Conservation (phyloP, 176 grass and related monocot species). For the Elymus sibiricus region DNA sequence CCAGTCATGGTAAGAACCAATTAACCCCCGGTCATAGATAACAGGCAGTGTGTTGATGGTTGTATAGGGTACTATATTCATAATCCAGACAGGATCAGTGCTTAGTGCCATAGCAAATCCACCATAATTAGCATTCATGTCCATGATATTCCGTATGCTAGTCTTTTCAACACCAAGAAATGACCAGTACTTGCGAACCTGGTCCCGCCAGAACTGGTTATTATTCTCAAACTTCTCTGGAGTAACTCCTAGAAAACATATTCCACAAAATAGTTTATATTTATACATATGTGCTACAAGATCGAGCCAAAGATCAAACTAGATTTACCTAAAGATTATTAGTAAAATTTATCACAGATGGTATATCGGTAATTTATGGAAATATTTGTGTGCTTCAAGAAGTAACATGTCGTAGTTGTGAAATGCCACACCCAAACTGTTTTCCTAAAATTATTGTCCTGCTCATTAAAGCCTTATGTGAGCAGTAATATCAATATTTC, state of each 20-base stretch:
- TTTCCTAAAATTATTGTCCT: background rate
- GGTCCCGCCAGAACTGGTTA: constrained; percentile 75
- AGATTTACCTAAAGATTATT: background rate
- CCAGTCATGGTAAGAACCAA: constrained; percentile 95
- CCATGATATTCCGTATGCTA: constrained; percentile 86
- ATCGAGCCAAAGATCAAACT: background rate
- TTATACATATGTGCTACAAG: constrained; percentile 14
- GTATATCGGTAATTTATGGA: background rate
- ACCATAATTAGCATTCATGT: constrained; percentile 94
- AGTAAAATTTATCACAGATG: background rate
- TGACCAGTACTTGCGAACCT: constrained; percentile 76
- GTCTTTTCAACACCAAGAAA: constrained; percentile 57
- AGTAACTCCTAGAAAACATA: constrained; percentile 65
- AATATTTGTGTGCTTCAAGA: background rate
- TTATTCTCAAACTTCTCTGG: constrained; percentile 57
- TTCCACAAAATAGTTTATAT: constrained; percentile 31
- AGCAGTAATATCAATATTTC: background rate
- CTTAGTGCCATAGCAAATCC: constrained; percentile 82
- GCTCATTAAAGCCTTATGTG: background rate
- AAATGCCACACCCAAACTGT: background rate
- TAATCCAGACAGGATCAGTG: constrained; percentile 74
- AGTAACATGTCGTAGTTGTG: background rate
- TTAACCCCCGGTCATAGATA: constrained; percentile 83
- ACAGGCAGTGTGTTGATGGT: constrained; percentile 58
- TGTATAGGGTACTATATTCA: constrained; percentile 89